These are phyloP conservation scores for Coffea canephora DNA, from an alignment of 257 asterid genomes.

Conservation along the genomic window DNA sequence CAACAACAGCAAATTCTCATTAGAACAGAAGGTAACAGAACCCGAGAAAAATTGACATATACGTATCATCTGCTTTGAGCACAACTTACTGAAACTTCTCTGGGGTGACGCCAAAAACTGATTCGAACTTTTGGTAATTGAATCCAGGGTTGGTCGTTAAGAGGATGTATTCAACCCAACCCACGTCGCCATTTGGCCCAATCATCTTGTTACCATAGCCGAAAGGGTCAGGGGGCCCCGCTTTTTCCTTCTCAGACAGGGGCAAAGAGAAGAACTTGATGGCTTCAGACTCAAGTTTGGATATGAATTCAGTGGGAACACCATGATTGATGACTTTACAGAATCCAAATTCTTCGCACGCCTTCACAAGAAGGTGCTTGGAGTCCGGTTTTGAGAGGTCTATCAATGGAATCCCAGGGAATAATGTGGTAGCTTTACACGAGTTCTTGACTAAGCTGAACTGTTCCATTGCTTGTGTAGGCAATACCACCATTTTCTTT, in stretches of 20 bases:
- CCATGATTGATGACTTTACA: constrained; percentile 68
- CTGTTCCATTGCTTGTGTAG: constrained; percentile 29
- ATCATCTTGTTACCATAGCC: constrained; percentile 70
- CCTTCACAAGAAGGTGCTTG: constrained; percentile 55
- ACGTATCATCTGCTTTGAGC: neutral
- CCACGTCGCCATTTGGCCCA: constrained; percentile 62
- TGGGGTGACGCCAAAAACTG: constrained; percentile 56
- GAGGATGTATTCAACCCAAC: constrained; percentile 72
- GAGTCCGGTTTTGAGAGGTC: constrained; percentile 78
- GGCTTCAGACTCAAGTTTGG: constrained; percentile 61
- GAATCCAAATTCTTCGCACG: constrained; percentile 85
- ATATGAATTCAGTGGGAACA: constrained; percentile 48
- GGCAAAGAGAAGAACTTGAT: constrained; percentile 62
- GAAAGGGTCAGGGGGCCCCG: constrained; percentile 69
- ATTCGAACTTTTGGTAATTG: constrained; percentile 38
- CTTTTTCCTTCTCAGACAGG: constrained; percentile 43
- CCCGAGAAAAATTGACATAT: neutral
- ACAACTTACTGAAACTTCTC: constrained; percentile 48
- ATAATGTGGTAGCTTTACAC: constrained; percentile 30
- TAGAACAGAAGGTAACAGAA: neutral
- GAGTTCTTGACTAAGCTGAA: constrained; percentile 21
- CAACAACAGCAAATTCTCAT: neutral
- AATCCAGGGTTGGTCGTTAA: constrained; percentile 43
- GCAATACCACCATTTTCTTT: constrained; percentile 37
- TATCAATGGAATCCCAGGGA: constrained; percentile 46